Evolutionary conservation across 73 alveolate genomes (phyloP).

Genomic region (Tetrahymena borealis): DNA sequence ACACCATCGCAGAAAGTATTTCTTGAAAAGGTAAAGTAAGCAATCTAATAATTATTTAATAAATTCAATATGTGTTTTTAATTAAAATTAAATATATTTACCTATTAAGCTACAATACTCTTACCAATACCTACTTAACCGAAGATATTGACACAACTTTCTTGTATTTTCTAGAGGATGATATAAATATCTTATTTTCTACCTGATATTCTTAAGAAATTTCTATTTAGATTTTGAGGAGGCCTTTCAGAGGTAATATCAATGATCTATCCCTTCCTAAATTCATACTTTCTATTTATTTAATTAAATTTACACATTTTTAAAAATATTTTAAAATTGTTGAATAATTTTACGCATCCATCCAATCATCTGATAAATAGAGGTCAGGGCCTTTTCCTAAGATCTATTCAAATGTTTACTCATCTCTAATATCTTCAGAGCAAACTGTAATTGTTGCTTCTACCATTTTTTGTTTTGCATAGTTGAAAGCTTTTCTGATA

Average conservation of each 20-base stretch:
- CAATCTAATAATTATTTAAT: background rate
- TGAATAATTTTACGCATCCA: background rate
- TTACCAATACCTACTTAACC: background rate
- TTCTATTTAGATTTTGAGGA: background rate
- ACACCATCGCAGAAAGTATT: background rate
- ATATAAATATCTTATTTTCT: background rate
- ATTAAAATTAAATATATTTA: background rate
- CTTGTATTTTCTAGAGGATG: background rate
- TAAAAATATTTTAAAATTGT: background rate
- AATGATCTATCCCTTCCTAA: background rate
- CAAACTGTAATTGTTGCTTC: background rate
- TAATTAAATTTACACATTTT: background rate
- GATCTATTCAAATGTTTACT: background rate
- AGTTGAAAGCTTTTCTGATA: background rate
- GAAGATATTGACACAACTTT: background rate
- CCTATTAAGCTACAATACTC: background rate
- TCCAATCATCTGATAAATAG: background rate
- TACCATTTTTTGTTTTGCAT: background rate
- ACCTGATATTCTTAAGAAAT: background rate
- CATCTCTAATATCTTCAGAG: background rate
- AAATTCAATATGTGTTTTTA: background rate
- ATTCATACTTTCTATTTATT: background rate
- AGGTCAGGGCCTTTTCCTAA: background rate
- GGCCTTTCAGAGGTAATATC: background rate
- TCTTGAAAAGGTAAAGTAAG: background rate